Evolutionary conservation across 169 alveolate species (phyloP), one percentile per base, ranked within the genome.

Genomic region (Plasmodium vinckei): DNA sequence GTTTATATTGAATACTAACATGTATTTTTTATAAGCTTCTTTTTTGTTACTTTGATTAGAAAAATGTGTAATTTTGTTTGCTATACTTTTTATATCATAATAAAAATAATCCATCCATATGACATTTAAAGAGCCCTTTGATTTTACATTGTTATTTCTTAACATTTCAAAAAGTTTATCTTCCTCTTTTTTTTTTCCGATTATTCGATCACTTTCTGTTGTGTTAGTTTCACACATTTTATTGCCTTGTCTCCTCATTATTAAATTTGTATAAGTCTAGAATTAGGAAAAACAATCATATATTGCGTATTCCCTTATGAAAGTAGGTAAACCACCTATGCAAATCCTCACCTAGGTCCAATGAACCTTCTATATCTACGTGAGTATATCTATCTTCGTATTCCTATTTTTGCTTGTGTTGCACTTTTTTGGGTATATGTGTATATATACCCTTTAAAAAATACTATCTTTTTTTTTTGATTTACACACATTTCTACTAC

Each of bases 21-120:
- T 53, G 49, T 75, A 54, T 56, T 63, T 75, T 47, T 47, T 21
- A 25, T 61, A 65, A 13, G n/a, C 21, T 12, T 15, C 53, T 9
- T 49, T 27, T 39, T 63, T 75, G 42, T 33, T 54, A 9, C 44
- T 63, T 63, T 67, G 75, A 60, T 75, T 60, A 27, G 47, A 54
- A 19, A 75, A 39, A 7, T 47, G 17, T 42, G 15, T 23, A 10
- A 75, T 47, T 47, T 75, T 63, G n/a, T 75, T 75, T 60, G 75
- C 33, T 61, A 75, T 47, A 10, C 17, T 75, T 63, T 75, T 75
- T 60, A 75, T 75, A 53, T 75, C 64, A 49, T 75, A n/a, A 63
- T 75, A 75, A 63, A 46, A 75, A 42, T 53, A 63, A 21, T 75
- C 61, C 27, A 75, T 25, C 88, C 88, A 75, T 75, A 75, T 75